Evolutionary conservation across 805 yeast species (phyloP).

Genomic region (Myxozyma monticola): DNA sequence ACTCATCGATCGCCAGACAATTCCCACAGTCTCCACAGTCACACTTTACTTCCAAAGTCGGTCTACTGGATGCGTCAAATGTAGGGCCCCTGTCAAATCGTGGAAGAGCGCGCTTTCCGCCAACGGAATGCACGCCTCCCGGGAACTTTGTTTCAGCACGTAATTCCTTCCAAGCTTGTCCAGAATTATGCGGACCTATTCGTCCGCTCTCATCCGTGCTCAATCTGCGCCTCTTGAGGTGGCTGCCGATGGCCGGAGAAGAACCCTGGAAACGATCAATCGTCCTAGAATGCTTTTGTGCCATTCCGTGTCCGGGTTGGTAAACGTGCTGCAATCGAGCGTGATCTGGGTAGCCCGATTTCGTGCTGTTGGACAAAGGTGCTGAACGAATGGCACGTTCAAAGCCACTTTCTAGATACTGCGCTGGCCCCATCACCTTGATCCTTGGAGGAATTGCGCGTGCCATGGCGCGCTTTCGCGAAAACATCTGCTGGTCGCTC

Average conservation of each 20-base stretch:
- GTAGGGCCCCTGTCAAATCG: neutral
- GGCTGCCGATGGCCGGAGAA: neutral
- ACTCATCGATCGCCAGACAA: neutral
- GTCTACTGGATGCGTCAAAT: neutral
- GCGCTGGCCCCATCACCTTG: slow-evolving; percentile 16
- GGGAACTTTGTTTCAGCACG: neutral
- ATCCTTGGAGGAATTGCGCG: slow-evolving; percentile 18
- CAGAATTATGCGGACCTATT: too few relatives aligned
- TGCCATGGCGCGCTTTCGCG: neutral
- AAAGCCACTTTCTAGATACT: slow-evolving; percentile 17
- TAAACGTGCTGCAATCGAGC: neutral
- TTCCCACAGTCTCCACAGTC: too few relatives aligned
- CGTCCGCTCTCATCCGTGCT: too few relatives aligned
- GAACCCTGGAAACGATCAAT: neutral
- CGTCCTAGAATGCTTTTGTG: neutral
- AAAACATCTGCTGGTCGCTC: neutral
- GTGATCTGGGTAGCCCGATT: too few relatives aligned
- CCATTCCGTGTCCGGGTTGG: neutral
- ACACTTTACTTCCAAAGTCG: neutral
- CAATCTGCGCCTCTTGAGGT: neutral
- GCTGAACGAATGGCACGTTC: slow-evolving; percentile 29
- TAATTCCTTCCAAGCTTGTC: too few relatives aligned
- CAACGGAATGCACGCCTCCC: neutral
- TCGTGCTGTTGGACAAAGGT: slow-evolving; percentile 14
- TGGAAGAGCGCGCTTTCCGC: neutral